Base-by-base conservation (phyloP, 2,329 filamentous ascomycete species). In the Exophiala spinifera region DNA sequence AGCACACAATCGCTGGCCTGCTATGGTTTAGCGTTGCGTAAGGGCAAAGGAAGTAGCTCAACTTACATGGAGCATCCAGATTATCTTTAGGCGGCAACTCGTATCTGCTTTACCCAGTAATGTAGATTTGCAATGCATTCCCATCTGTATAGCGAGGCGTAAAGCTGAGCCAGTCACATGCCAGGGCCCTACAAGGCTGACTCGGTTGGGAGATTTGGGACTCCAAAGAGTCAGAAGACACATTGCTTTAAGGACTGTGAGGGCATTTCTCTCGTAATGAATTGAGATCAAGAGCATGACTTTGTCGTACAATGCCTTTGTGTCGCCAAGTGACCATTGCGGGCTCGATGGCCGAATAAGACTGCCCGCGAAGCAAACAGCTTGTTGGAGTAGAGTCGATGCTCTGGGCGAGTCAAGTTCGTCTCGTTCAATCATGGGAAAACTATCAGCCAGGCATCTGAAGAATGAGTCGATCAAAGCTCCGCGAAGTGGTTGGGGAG, bases 121-220 rank as follows among this genome's bases (percentile, higher is more conserved):
- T 2, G 61, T 64, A 19, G 48, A 47, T 42, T 64, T 59, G 23
- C 51, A 54, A 49, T 65, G 63, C 28, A 65, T 53, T 14, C 62
- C 63, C 57, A 65, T 64, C 40, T 65, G 62, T 15, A 57, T 37
- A 10, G 59, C 59, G 2, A 64, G 46, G 19, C 61, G 55, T 3
- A 56, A 53, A 15, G 59, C 61, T 34, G 61, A 43, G 6, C 62
- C 62, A 3, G 61, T 49, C 63, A 59, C 63, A 20, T 62, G 52
- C 59, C 59, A 65, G 6, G 61, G 50, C 17, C 56, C 51, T 48
- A 64, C 61, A 11, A 65, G 42, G 11, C 48, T 63, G 0, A 63
- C 39, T 10, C 49, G 40, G 37, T 48, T 53, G 1, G 62, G 49
- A 3, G 57, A 51, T 8, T 60, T 57, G 8, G 52, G 21, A 46